Evolutionary conservation across 2,329 filamentous ascomycete species (phyloP).

Genomic region (Cladosporium sp.): DNA sequence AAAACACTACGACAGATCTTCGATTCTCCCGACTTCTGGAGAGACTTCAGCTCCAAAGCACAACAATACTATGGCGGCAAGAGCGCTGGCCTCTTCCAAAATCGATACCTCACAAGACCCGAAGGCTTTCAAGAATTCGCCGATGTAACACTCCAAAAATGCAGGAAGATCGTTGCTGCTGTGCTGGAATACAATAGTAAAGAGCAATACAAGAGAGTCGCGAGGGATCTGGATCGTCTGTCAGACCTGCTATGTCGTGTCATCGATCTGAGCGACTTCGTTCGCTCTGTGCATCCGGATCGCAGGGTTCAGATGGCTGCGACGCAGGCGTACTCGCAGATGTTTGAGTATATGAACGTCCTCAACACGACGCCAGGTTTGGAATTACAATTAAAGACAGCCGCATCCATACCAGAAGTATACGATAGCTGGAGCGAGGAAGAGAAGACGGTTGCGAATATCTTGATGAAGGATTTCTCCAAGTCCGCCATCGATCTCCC

Average conservation of each 20-base stretch:
- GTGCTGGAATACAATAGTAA: conserved; percentile 67
- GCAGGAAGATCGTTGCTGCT: conserved; percentile 71
- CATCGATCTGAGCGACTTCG: conserved; percentile 93
- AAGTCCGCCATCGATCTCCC: conserved; percentile 64
- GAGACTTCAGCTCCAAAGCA: conserved; percentile 55
- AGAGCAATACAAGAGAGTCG: conserved; percentile 69
- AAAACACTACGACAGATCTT: conserved; percentile 74
- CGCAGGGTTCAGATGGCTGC: conserved; percentile 72
- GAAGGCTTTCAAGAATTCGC: conserved; percentile 83
- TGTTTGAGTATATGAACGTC: conserved; percentile 99
- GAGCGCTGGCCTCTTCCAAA: conserved; percentile 79
- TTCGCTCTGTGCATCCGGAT: conserved; percentile 86
- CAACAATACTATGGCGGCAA: conserved; percentile 40
- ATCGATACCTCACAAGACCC: conserved; percentile 80
- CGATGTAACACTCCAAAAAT: conserved; percentile 69
- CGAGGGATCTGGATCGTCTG: conserved; percentile 79
- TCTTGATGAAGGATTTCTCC: conserved; percentile 70
- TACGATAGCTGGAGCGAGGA: conserved; percentile 74
- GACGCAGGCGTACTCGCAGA: conserved; percentile 77
- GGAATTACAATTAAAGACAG: conserved; percentile 72
- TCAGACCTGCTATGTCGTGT: conserved; percentile 94
- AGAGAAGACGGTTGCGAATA: conserved; percentile 78
- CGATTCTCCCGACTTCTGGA: conserved; percentile 69
- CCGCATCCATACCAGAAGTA: conserved; percentile 67
- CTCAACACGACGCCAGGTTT: conserved; percentile 87